These are phyloP conservation scores for Gastrodia elata DNA, from an alignment of 106 monocot genomes.

Conservation along the genomic window DNA sequence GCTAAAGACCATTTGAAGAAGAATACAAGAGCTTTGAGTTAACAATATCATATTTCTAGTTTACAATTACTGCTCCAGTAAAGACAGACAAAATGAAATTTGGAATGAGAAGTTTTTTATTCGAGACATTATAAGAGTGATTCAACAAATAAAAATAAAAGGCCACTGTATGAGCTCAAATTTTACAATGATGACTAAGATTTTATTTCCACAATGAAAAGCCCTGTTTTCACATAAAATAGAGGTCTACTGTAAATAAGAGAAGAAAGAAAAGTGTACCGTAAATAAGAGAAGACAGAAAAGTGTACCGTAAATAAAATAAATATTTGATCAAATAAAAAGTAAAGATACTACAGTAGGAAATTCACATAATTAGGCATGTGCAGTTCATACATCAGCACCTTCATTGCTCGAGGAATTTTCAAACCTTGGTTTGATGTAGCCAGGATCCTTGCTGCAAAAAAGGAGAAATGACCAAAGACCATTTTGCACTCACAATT, in stretches of 20 bases:
- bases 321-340: neutral
- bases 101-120: neutral
- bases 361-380: constrained; percentile 4
- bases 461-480: neutral
- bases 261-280: too few species aligned
- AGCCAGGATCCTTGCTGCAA: constrained; percentile 96
- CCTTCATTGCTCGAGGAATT: constrained; percentile 6
- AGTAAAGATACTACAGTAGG: neutral
- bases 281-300: too few species aligned
- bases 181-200: neutral
- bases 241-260: too few species aligned
- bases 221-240: too few species aligned
- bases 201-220: neutral
- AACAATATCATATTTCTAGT: too few species aligned
- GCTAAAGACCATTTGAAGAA: neutral
- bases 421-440: constrained; percentile 52
- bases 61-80: neutral
- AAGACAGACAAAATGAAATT: neutral
- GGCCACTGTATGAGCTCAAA: too few species aligned
- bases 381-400: constrained; percentile 25
- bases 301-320: neutral
- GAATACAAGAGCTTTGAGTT: neutral
- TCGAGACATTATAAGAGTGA: neutral
- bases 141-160: neutral
- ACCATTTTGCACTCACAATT: neutral